Conservation (phyloP, 2,329 filamentous ascomycete species). For the Emmonsiellopsis sp. region DNA sequence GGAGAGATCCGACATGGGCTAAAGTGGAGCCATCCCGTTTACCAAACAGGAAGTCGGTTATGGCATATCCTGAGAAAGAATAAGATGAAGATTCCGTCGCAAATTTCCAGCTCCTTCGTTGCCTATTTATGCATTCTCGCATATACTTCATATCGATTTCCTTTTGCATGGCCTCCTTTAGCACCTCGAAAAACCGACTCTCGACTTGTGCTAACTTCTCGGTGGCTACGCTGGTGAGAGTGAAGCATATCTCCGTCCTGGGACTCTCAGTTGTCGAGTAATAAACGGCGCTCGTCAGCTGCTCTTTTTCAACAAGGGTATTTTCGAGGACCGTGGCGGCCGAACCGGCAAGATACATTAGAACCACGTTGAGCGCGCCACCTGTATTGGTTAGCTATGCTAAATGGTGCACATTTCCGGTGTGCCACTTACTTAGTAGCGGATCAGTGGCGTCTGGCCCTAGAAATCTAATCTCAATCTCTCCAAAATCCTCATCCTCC, state of each 20-base stretch:
- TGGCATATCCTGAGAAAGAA: constrained; percentile 76
- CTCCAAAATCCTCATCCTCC: constrained; percentile 87
- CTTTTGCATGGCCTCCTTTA: constrained; percentile 66
- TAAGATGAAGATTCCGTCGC: constrained; percentile 71
- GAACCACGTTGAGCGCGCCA: constrained; percentile 67
- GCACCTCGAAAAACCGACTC: constrained; percentile 70
- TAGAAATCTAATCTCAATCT: constrained; percentile 77
- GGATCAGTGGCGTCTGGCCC: constrained; percentile 71
- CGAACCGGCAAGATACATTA: constrained; percentile 84
- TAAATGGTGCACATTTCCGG: constrained; percentile 5
- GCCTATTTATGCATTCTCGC: constrained; percentile 73
- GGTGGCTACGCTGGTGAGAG: constrained; percentile 76
- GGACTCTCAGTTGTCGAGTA: constrained; percentile 72
- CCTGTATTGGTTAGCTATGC: constrained; percentile 23
- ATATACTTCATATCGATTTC: constrained; percentile 86
- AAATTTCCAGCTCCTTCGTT: constrained; percentile 72
- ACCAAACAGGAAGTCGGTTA: constrained; percentile 87
- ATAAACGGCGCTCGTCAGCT: constrained; percentile 76
- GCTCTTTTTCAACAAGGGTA: constrained; percentile 81
- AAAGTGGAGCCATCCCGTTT: constrained; percentile 72
- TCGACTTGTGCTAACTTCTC: constrained; percentile 77
- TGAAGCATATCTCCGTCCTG: constrained; percentile 74
- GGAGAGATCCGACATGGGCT: constrained; percentile 44
- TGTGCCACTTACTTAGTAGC: constrained; percentile 39
- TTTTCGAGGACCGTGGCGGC: constrained; percentile 91